Base-by-base conservation (phyloP, 345 rosid genomes). In the Brassica rapa region DNA sequence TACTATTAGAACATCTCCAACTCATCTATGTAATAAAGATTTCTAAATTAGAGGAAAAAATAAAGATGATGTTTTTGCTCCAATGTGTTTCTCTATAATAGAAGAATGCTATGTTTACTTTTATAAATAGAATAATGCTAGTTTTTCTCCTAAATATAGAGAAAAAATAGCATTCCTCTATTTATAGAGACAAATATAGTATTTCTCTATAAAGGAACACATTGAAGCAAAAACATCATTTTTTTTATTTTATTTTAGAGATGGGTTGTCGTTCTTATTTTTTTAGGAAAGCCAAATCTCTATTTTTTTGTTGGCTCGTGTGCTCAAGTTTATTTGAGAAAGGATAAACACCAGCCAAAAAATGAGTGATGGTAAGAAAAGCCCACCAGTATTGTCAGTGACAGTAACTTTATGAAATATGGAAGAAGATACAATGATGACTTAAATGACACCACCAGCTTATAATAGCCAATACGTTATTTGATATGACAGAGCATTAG, bases 391-490 rank as follows among this genome's bases (percentile, higher is more conserved):
- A 51, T 30, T 27, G 56, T 51, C 21, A 69, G 70, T 74, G 83
- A 70, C 79, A 74, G 83, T 63, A 74, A 73, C 78, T 73, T 73
- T 79, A 79, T 73, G 74, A 73, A 68, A 4, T 25, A 49, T 62
- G 75, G 75, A 80, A 63, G 75, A 74, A 69, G 72, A 80, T 55
- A 69, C 59, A 74, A 80, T 80, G 83, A 80, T 80, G 83, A 63
- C 72, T 80, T 74, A 75, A 80, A 64, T 70, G 83, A 80, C 76
- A 74, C 79, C 79, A 69, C 72, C 76, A 63, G 68, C 68, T 74
- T 64, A 46, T 53, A 80, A 64, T 69, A 56, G 75, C 55, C 63
- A 69, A 74, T 80, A 80, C 76, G 79, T 80, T 74, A 63, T 62
- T 62, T 80, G 76, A 80, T 74, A 35, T 68, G 82, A 74, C 79